Evolutionary conservation across 2,329 filamentous ascomycete species (phyloP).

Genomic region (Cryoendolithus antarcticus): DNA sequence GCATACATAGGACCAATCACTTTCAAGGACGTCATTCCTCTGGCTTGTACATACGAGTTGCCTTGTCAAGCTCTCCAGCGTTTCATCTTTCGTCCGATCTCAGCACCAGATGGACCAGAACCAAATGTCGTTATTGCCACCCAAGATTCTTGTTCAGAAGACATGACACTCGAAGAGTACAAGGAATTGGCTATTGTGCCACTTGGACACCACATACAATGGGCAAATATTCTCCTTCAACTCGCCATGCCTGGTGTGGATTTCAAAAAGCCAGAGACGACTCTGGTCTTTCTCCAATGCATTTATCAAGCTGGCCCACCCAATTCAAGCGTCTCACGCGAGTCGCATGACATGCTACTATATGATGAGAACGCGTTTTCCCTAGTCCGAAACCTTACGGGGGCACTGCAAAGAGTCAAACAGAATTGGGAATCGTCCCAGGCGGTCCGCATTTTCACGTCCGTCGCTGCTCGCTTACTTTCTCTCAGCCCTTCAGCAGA

Average conservation of each 20-base stretch:
- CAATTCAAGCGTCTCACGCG: slow-evolving; percentile 26
- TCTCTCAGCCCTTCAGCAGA: slow-evolving; percentile 6
- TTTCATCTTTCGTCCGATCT: slow-evolving; percentile 16
- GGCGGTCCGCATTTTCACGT: slow-evolving; percentile 11
- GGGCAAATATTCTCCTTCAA: slow-evolving; percentile 38
- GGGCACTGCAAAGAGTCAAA: slow-evolving; percentile 11
- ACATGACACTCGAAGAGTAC: slow-evolving; percentile 42
- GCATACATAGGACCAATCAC: slow-evolving; percentile 2
- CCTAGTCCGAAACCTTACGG: slow-evolving; percentile 4
- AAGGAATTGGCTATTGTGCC: slow-evolving; percentile 37
- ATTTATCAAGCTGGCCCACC: slow-evolving; percentile 44
- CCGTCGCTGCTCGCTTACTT: slow-evolving; percentile 14
- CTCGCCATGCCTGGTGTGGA: slow-evolving; percentile 45
- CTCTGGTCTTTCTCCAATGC: slow-evolving; percentile 39
- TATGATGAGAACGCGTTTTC: slow-evolving; percentile 22
- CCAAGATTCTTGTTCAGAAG: slow-evolving; percentile 36
- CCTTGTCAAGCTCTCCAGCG: slow-evolving; percentile 25
- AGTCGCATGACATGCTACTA: slow-evolving; percentile 37
- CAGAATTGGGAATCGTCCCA: slow-evolving; percentile 18
- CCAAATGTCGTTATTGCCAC: slow-evolving; percentile 30
- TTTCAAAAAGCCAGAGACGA: slow-evolving; percentile 43
- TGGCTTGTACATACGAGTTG: slow-evolving; percentile 25
- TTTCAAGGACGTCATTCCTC: slow-evolving; percentile 6
- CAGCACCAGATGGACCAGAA: slow-evolving; percentile 6
- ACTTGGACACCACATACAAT: slow-evolving; percentile 34